These are phyloP conservation scores for Ascochyta lentis DNA, from an alignment of 2,329 filamentous ascomycete genomes.

Conservation along the genomic window DNA sequence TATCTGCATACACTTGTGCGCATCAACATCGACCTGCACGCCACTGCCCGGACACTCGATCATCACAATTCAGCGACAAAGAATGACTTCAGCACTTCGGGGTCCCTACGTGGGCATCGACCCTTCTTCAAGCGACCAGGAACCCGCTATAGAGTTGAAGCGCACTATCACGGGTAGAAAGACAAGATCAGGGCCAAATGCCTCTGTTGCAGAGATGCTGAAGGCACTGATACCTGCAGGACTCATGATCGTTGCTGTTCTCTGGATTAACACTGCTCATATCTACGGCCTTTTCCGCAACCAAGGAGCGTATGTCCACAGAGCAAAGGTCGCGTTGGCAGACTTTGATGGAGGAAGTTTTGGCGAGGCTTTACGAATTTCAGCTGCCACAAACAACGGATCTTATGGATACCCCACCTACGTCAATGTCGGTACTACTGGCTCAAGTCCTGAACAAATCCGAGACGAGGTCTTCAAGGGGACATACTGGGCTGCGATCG, in stretches of 20 bases:
- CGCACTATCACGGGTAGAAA: constrained; percentile 9
- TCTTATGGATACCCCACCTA: constrained; percentile 20
- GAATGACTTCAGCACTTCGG: constrained; percentile 1
- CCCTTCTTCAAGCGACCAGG: neutral
- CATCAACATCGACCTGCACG: too few relatives aligned
- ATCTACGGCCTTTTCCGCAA: constrained; percentile 17
- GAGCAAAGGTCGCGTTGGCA: constrained; percentile 19
- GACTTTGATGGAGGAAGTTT: constrained; percentile 23
- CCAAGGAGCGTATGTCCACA: constrained; percentile 15
- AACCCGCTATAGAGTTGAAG: constrained; percentile 13
- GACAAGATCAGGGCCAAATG: constrained; percentile 2
- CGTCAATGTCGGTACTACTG: constrained; percentile 12
- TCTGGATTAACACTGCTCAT: constrained; percentile 22
- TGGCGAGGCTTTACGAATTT: constrained; percentile 11
- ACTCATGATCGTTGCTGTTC: constrained; percentile 18
- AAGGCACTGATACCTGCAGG: constrained; percentile 20
- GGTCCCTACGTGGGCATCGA: constrained; percentile 7
- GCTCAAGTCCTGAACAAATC: constrained; percentile 16
- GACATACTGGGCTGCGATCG: constrained; percentile 21
- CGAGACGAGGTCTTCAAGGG: constrained; percentile 20
- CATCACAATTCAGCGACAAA: neutral
- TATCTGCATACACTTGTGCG: neutral
- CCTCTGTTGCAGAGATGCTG: constrained; percentile 7
- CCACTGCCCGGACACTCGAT: neutral
- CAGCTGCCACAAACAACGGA: constrained; percentile 20